These are phyloP conservation scores for Yueomyces sp. DNA, from an alignment of 805 yeast genomes.

Conservation along the genomic window DNA sequence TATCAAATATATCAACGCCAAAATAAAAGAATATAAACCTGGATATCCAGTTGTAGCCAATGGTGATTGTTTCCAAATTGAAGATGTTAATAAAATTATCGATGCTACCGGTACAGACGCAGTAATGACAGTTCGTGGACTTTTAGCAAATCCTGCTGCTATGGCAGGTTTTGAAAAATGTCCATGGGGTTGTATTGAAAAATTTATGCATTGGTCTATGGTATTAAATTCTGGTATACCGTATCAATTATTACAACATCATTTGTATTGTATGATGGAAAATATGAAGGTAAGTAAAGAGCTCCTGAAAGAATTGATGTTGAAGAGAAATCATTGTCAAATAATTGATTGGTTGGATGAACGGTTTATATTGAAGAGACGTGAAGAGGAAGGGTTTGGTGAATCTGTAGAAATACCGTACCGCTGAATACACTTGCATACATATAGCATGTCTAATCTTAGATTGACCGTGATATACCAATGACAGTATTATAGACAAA, in stretches of 20 bases:
- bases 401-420: slow-evolving; percentile 32
- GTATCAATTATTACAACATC: slow-evolving; percentile 75
- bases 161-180: slow-evolving; percentile 62
- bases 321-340: slow-evolving; percentile 40
- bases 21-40: slow-evolving; percentile 29
- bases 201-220: slow-evolving; percentile 64
- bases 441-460: too few species aligned
- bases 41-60: slow-evolving; percentile 77
- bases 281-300: slow-evolving; percentile 31
- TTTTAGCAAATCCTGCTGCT: slow-evolving; percentile 73
- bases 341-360: slow-evolving; percentile 75
- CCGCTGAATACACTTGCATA: neutral
- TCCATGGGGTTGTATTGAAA: slow-evolving; percentile 87
- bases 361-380: slow-evolving; percentile 50
- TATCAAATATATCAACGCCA: slow-evolving; percentile 46
- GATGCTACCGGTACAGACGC: slow-evolving; percentile 71
- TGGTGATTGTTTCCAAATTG: slow-evolving; percentile 75
- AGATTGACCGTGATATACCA: too few species aligned
- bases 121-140: slow-evolving; percentile 90
- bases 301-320: slow-evolving; percentile 51
- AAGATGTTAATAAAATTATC: slow-evolving; percentile 53
- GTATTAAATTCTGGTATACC: slow-evolving; percentile 63
- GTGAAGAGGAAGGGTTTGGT: slow-evolving; percentile 62
- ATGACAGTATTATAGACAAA: too few species aligned
- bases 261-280: slow-evolving; percentile 75